A percentile compares a stretch with the other conserved stretches of the same genome.
Conservation (phyloP, 192 early-diverging fungal species). For the Fimicolochytrium jonesii region DNA sequence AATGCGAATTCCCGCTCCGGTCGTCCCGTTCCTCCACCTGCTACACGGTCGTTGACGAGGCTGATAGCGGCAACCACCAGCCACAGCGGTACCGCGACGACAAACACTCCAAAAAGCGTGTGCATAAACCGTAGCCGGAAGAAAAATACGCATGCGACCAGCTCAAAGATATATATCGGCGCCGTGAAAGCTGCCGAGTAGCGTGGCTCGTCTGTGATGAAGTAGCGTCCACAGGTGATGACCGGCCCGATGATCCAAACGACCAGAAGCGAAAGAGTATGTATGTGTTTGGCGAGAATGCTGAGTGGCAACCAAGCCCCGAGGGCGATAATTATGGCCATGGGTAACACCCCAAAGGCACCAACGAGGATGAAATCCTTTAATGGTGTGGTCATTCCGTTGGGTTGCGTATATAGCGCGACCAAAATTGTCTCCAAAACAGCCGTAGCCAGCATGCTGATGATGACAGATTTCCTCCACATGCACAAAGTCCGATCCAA, state of each 20-base stretch:
- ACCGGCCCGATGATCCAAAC: slow-evolving; percentile 40
- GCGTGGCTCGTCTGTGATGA: slow-evolving; percentile 12
- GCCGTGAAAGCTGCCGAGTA: slow-evolving; percentile 34
- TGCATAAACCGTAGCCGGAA: slow-evolving; percentile 42
- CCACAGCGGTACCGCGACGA: slow-evolving; percentile 39
- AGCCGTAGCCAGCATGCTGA: not conserved
- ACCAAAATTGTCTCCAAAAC: slow-evolving; percentile 14
- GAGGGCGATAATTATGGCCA: not conserved
- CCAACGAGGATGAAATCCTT: slow-evolving; percentile 23
- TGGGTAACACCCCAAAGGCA: slow-evolving; percentile 9
- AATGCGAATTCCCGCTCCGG: slow-evolving; percentile 21
- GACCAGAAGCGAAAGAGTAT: slow-evolving; percentile 32
- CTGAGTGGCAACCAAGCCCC: not conserved
- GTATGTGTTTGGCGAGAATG: slow-evolving; percentile 26
- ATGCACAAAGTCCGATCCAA: slow-evolving; percentile 19
- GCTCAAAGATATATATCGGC: slow-evolving; percentile 44
- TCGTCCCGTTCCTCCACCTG: not conserved
- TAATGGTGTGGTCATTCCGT: slow-evolving; percentile 1
- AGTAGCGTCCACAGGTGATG: slow-evolving; percentile 35
- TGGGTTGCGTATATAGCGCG: slow-evolving; percentile 10
- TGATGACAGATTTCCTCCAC: slow-evolving; percentile 17
- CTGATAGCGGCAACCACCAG: slow-evolving; percentile 28
- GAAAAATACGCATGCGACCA: slow-evolving; percentile 44
- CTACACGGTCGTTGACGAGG: slow-evolving; percentile 1
- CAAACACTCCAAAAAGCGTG: slow-evolving; percentile 24